Conservation (phyloP, 108 stramenopile genomes). For the Skeletonema costatum region DNA sequence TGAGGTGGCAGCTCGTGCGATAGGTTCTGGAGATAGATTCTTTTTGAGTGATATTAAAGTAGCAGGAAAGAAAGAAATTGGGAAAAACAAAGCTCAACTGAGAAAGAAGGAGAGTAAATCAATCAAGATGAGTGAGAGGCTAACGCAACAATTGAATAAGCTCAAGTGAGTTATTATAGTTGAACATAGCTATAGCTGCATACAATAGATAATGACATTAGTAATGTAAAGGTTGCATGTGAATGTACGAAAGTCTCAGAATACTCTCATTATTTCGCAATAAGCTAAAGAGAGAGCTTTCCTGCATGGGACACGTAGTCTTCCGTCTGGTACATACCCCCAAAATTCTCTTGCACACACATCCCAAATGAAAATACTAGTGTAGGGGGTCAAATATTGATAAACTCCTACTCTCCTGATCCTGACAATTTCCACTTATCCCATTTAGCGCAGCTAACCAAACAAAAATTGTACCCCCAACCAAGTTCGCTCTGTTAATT, state of each 20-base stretch:
- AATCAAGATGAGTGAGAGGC: slow-evolving; percentile 63
- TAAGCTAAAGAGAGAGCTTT: too few species aligned
- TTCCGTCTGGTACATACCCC: too few species aligned
- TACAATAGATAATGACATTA: background rate
- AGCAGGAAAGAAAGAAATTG: slow-evolving; percentile 62
- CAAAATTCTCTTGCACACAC: too few species aligned
- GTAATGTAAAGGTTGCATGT: background rate
- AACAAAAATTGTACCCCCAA: too few species aligned
- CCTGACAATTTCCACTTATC: too few species aligned
- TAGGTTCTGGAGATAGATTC: slow-evolving; percentile 63
- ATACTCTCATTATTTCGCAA: too few species aligned
- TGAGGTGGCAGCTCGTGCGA: slow-evolving; percentile 74
- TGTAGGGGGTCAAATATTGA: too few species aligned
- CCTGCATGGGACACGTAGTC: too few species aligned
- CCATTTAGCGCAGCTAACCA: too few species aligned
- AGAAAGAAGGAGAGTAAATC: slow-evolving; percentile 74
- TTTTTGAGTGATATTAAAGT: slow-evolving; percentile 72
- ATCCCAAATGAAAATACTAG: too few species aligned
- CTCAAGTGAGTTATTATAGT: slow-evolving; percentile 20
- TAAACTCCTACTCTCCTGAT: too few species aligned
- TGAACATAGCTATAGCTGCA: background rate
- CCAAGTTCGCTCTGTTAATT: too few species aligned
- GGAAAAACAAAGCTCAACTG: slow-evolving; percentile 45
- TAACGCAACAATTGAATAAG: slow-evolving; percentile 72
- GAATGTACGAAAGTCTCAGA: background rate